phyloP scores from a whole-genome alignment of 148 eudicot genomes.

The Suaeda aralocaspica region DNA sequence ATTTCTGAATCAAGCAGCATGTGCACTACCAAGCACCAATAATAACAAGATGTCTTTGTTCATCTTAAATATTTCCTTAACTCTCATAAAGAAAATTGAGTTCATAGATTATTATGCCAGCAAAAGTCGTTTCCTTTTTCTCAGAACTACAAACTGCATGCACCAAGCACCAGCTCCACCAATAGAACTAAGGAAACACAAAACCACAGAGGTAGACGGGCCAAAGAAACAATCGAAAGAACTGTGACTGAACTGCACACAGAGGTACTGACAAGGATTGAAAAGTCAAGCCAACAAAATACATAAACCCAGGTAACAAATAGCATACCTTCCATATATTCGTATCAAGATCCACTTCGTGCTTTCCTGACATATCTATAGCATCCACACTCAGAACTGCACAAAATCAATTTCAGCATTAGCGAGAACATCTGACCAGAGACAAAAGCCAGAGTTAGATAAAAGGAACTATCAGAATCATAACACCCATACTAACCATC shows the following conservation, averaged over 20 bases:
- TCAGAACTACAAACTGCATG: background rate
- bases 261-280: background rate
- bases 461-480: constrained; percentile 2
- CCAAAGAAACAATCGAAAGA: background rate
- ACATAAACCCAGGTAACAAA: background rate
- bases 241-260: background rate
- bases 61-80: background rate
- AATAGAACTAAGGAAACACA: background rate
- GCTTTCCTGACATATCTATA: constrained; percentile 99
- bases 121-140: background rate
- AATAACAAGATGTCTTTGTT: background rate
- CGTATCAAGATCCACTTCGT: constrained; percentile 98
- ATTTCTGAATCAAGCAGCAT: background rate
- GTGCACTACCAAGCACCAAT: background rate
- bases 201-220: background rate
- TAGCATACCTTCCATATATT: constrained; percentile 93
- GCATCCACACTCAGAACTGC: constrained; percentile 98
- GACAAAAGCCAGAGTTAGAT: background rate
- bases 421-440: background rate
- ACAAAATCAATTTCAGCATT: constrained; percentile 15
- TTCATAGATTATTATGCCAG: background rate
- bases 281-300: constrained; percentile 2
- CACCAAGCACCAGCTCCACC: background rate
- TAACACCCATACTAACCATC: constrained; percentile 57
- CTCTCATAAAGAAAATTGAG: background rate